A percentile compares a stretch with the other conserved stretches of the same genome.
phyloP scores from a whole-genome alignment of 306 rosid genomes.

The Parietaria judaica region DNA sequence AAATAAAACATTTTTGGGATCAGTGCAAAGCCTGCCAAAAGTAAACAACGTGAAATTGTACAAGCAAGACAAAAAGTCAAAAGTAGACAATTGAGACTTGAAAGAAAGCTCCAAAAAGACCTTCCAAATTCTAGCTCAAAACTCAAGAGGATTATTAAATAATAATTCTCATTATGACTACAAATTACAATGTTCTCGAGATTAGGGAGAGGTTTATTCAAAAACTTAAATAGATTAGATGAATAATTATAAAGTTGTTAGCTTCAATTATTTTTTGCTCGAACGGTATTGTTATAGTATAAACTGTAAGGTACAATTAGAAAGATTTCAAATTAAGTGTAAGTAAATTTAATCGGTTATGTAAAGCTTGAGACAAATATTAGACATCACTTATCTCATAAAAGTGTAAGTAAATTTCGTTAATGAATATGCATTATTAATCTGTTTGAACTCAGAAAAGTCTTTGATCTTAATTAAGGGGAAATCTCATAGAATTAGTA shows the following conservation, averaged over 20 bases:
- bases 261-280: slow-evolving; percentile 9
- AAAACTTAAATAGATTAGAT: too few relatives aligned
- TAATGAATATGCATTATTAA: neutral
- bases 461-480: neutral
- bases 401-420: too few relatives aligned
- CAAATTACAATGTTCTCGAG: too few relatives aligned
- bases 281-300: slow-evolving; percentile 16
- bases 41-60: neutral
- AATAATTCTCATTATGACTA: too few relatives aligned
- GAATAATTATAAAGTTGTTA: too few relatives aligned
- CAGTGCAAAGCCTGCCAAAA: neutral
- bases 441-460: neutral
- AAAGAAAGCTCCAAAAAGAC: neutral
- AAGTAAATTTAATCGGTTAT: too few relatives aligned
- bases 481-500: neutral
- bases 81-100: neutral
- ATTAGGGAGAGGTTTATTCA: too few relatives aligned
- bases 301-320: slow-evolving; percentile 12
- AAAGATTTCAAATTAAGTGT: neutral
- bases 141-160: neutral
- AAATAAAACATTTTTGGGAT: neutral
- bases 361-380: too few relatives aligned
- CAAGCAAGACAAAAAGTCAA: neutral
- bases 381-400: too few relatives aligned
- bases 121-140: neutral